Conservation (phyloP, 805 yeast species). For the Hanseniaspora valbyensis region DNA sequence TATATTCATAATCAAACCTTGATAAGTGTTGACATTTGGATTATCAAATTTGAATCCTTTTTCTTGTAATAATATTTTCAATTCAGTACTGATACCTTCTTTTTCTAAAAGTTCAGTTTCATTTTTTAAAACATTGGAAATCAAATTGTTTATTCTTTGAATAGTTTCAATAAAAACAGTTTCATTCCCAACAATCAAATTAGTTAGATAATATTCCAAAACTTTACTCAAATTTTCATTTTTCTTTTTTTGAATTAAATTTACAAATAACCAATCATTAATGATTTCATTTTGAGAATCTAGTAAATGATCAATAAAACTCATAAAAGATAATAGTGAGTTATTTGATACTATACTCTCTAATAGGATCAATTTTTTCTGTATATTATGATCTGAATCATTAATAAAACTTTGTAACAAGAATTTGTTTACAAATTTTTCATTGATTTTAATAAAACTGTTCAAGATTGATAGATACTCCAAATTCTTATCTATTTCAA, state of each 20-base stretch:
- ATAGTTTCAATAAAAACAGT: background rate
- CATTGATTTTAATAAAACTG: background rate
- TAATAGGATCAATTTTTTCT: background rate
- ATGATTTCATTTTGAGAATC: background rate
- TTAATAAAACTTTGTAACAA: slow-evolving; percentile 2
- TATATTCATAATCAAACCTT: background rate
- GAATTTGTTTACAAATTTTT: slow-evolving; percentile 9
- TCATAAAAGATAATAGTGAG: background rate
- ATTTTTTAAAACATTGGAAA: background rate
- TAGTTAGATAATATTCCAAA: slow-evolving; percentile 28
- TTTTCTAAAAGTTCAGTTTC: background rate
- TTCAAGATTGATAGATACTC: slow-evolving; percentile 7
- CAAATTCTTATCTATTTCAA: background rate
- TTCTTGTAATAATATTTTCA: background rate
- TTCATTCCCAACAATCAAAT: slow-evolving; percentile 19
- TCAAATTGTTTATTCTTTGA: background rate
- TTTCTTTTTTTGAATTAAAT: slow-evolving; percentile 14
- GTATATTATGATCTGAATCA: background rate
- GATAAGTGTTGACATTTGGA: background rate
- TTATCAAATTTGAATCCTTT: background rate
- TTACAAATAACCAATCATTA: slow-evolving; percentile 13
- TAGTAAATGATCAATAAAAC: slow-evolving; percentile 9
- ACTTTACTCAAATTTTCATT: slow-evolving; percentile 26
- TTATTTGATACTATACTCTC: background rate
- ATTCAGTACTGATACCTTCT: background rate